These are phyloP conservation scores for Abrus precatorius DNA, from an alignment of 306 rosid genomes.

Conservation along the genomic window DNA sequence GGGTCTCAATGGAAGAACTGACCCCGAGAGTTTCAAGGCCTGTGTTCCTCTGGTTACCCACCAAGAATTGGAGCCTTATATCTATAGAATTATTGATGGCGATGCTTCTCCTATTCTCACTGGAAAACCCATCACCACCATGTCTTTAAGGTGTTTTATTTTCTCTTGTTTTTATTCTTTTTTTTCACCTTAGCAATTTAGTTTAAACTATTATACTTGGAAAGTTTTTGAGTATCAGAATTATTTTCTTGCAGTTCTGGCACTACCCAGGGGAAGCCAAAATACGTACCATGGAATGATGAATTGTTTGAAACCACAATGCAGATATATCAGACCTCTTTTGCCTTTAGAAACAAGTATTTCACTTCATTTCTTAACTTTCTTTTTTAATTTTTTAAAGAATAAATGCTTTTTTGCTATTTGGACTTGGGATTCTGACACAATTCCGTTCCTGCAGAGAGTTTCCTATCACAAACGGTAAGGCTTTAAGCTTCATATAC, in stretches of 20 bases:
- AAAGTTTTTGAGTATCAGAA: slow-evolving; percentile 18
- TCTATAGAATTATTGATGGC: slow-evolving; percentile 79
- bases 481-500: slow-evolving; percentile 80
- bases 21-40: slow-evolving; percentile 80
- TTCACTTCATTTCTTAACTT: not conserved
- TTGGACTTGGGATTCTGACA: not conserved
- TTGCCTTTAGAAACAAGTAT: slow-evolving; percentile 93
- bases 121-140: slow-evolving; percentile 77
- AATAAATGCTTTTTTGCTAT: not conserved
- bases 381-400: not conserved
- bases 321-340: slow-evolving; percentile 87
- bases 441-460: slow-evolving; percentile 60
- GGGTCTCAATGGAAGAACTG: slow-evolving; percentile 88
- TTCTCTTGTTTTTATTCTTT: not conserved
- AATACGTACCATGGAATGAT: slow-evolving; percentile 90
- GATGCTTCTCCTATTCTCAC: slow-evolving; percentile 81
- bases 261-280: slow-evolving; percentile 93
- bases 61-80: slow-evolving; percentile 71
- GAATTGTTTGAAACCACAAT: slow-evolving; percentile 79
- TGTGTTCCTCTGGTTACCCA: slow-evolving; percentile 89
- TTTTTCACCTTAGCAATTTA: not conserved
- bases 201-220: not conserved
- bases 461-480: slow-evolving; percentile 80
- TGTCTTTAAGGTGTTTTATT: slow-evolving; percentile 75
- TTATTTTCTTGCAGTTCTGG: slow-evolving; percentile 80